These are phyloP conservation scores for Russula emetica DNA, from an alignment of 768 basidiomycete genomes.

Conservation along the genomic window DNA sequence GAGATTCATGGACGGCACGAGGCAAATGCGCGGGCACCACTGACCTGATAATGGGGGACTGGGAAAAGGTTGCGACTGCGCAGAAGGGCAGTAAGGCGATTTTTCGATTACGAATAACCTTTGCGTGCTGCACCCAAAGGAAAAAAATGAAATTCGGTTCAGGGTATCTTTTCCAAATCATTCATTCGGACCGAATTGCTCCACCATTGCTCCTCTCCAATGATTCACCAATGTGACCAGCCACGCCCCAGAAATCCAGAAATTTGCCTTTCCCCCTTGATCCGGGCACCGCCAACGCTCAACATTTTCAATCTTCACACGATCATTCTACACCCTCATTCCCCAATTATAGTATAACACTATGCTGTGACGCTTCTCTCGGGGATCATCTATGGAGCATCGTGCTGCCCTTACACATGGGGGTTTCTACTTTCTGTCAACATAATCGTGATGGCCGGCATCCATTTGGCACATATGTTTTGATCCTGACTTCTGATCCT, in stretches of 20 bases:
- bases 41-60: neutral
- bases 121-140: neutral
- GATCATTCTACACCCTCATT: neutral
- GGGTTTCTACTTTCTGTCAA: neutral
- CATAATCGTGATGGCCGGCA: conserved; percentile 1
- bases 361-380: neutral
- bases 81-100: neutral
- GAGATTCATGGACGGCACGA: conserved; percentile 7
- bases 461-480: neutral
- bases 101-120: neutral
- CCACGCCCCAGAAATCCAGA: neutral
- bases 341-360: neutral
- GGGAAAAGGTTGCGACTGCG: neutral
- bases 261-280: neutral
- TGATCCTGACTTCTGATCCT: neutral
- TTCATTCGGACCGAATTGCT: neutral
- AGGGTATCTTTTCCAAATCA: neutral
- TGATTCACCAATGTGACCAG: neutral
- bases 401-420: neutral
- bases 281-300: neutral
- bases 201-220: too few relatives aligned
- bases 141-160: neutral
- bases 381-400: neutral
- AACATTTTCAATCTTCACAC: conserved; percentile 5
- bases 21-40: neutral